Base-by-base conservation (phyloP, 805 yeast genomes). In the Pichia manshurica region DNA sequence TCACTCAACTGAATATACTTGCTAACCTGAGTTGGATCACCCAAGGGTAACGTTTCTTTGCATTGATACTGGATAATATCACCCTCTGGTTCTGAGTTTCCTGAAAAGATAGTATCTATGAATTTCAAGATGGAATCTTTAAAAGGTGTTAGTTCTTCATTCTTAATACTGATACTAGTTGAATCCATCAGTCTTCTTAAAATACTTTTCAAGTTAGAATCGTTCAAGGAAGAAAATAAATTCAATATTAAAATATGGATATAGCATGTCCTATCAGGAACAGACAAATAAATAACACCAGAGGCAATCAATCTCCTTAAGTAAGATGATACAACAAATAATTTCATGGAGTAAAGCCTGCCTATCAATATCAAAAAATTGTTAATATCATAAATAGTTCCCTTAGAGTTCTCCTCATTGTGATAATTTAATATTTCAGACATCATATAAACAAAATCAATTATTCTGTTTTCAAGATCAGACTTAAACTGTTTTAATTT, bases 281-380 rank as follows among this genome's bases (percentile, higher is more conserved):
- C 72, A 3, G 71, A 66, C 12, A 79, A 63, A 63, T 85, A 87
- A 40, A 90, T 77, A 0, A 88, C 71, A 4, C 97, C 99, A 0
- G 93, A 81, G 9, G 96, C 87, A 39, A 91, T 89, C 33, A 90
- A 68, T 55, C 82, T 79, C 57, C 97, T 70, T 48, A 90, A 71
- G 58, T 91, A 91, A 1, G 84, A 74, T 1, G 84, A 79, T 15
- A 81, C 69, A 2, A 77, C 64, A 21, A 84, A 71, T 21, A 84
- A 62, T 40, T 74, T 74, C 46, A 72, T 54, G 8, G 65, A 53
- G 42, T 72, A 71, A 3, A 82, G 62, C 59, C 78, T 82, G 46
- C 73, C 70, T 16, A 83, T 69, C 29, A 81, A 62, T n/a, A 73
- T 69, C 52, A 72, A 68, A 28, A 77, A 62, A 43, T 62, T 63